Conservation (phyloP, 1,284 basidiomycete species). For the Naganishia liquefaciens region DNA sequence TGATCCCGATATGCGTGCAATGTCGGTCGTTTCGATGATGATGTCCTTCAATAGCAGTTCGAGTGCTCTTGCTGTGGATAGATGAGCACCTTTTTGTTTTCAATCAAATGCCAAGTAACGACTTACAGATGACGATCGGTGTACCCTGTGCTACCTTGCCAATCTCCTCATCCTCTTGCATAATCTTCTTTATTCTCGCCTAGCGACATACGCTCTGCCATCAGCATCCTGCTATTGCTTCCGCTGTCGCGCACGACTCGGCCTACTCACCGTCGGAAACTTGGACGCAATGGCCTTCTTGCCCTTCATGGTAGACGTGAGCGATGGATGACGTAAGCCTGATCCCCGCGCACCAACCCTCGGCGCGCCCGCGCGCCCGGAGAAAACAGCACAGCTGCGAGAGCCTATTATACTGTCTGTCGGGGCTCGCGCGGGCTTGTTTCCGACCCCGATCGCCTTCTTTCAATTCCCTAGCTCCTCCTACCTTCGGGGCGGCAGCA, state of each 20-base stretch:
- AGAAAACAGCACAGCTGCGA: too few relatives aligned
- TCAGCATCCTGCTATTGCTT: background rate
- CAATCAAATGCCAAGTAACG: background rate
- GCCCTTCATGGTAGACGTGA: conserved; percentile 27
- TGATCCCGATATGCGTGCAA: conserved; percentile 75
- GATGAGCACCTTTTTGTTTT: background rate
- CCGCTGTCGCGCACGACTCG: too few relatives aligned
- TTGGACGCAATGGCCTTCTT: conserved; percentile 32
- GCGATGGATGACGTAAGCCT: conserved; percentile 22
- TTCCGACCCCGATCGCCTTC: too few relatives aligned
- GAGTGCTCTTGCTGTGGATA: conserved; percentile 79
- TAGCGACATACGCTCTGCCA: conserved; percentile 43
- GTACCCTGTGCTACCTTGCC: conserved; percentile 98
- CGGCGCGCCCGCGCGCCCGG: conserved; percentile 2
- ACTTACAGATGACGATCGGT: conserved; percentile 94
- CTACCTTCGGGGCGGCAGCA: too few relatives aligned
- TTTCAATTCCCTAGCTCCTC: too few relatives aligned
- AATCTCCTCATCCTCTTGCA: conserved; percentile 99
- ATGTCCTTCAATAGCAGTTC: conserved; percentile 90
- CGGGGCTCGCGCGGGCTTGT: too few relatives aligned
- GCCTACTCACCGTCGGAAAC: conserved; percentile 19
- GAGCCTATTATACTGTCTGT: too few relatives aligned
- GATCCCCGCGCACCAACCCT: too few relatives aligned
- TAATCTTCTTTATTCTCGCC: conserved; percentile 99
- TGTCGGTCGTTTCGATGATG: conserved; percentile 78